Evolutionary conservation across 192 early-diverging fungal genomes (phyloP), one percentile per base, ranked within the genome.

Genomic region (Dissophora ornata): DNA sequence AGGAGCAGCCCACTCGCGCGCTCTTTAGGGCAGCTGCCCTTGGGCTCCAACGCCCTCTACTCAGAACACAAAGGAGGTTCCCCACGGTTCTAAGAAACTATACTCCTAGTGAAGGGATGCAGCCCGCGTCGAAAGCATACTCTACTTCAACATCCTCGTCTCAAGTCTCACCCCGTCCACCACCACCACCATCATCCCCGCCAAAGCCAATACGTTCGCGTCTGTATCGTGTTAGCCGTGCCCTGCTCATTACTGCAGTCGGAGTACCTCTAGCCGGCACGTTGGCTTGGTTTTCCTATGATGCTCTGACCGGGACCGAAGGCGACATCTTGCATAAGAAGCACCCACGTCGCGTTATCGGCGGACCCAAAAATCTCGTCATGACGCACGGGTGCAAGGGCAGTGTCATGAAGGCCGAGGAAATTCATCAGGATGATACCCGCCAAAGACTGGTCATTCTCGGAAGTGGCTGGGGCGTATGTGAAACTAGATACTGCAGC

Each of bases 401-500:
- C 30, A 75, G 71, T 33, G 50, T 75, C 49, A 50, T 75, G 10
- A 75, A 75, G 24, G 84, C 80, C 21, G 81, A 86, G 18, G 68
- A 70, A 15, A 67, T 63, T 12, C 77, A 84, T 44, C 26, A 67
- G 10, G 67, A 83, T 40, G 59, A 66, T n/a, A 58, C 81, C 28
- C 81, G 80, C 47, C 81, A 81, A 16, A 63, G 80, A 21, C 55
- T 87, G 12, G 84, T 87, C 2, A 84, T 87, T 40, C 57, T 87
- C 25, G 86, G 86, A 44, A 77, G 82, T 15, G 86, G 86, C 15
- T 87, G 86, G 86, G 86, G 84, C 3, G 84, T 83, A 60, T 51
- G 83, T 36, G 62, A 38, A 38, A 38, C 36, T 13, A 38, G 36
- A n/a, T n/a, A n/a, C n/a, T n/a, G n/a, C n/a, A n/a, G n/a, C n/a